A percentile compares a stretch with the other conserved stretches of the same genome.
phyloP scores from a whole-genome alignment of 768 basidiomycete species.

The Xanthoconium stramineum region DNA sequence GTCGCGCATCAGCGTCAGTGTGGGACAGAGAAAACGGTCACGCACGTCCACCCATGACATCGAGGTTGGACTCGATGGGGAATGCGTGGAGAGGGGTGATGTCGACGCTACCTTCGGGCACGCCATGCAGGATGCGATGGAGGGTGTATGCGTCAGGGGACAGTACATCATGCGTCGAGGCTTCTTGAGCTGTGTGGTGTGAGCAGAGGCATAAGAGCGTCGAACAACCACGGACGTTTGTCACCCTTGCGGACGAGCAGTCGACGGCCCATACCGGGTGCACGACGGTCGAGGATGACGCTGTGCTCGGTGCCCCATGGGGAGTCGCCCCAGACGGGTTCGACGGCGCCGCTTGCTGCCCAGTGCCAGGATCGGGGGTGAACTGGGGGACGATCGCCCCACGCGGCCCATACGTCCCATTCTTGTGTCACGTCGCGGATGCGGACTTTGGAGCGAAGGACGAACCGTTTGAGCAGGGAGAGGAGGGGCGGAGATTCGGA shows the following conservation, averaged over 20 bases:
- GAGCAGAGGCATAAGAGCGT: background rate
- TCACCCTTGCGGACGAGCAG: constrained; percentile 68
- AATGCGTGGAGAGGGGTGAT: constrained; percentile 75
- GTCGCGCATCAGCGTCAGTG: background rate
- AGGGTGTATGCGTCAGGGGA: constrained; percentile 60
- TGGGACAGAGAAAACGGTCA: constrained; percentile 10
- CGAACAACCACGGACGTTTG: constrained; percentile 55
- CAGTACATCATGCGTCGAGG: constrained; percentile 53
- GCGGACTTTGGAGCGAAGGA: constrained; percentile 87
- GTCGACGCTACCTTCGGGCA: constrained; percentile 84
- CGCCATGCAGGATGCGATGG: constrained; percentile 77
- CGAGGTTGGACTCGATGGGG: constrained; percentile 93
- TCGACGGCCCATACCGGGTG: constrained; percentile 75
- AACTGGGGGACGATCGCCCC: constrained; percentile 50
- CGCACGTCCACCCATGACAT: constrained; percentile 91
- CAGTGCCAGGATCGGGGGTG: constrained; percentile 47
- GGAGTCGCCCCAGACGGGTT: constrained; percentile 68
- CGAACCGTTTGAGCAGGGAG: constrained; percentile 74
- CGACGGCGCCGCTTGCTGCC: constrained; percentile 71
- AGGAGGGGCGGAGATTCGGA: constrained; percentile 61
- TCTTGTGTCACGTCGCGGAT: constrained; percentile 73
- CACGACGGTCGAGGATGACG: constrained; percentile 60
- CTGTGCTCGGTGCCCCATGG: constrained; percentile 61
- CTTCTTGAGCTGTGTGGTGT: constrained; percentile 45
- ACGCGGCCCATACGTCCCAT: constrained; percentile 80